Percentiles rank a stretch among this genome's conserved stretches.
phyloP scores from a whole-genome alignment of 192 early-diverging fungal genomes.

The Gryganskiella cystojenkinii region DNA sequence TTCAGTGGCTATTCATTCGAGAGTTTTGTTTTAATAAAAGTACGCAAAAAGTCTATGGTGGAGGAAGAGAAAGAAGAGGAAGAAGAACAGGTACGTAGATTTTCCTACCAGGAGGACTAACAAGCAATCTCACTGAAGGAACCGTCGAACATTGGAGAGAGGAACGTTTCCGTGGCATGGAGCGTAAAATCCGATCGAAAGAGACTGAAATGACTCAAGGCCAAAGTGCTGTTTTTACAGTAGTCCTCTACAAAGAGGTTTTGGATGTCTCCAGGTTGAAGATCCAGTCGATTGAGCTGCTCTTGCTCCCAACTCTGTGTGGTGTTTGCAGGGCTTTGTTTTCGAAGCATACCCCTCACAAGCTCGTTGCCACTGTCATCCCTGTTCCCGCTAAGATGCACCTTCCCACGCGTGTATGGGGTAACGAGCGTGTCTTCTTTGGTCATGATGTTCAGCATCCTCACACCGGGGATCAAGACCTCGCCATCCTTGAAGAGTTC shows the following conservation, averaged over 20 bases:
- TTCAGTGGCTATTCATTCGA: no score
- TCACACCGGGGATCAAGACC: background rate
- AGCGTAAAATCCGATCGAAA: constrained; percentile 17
- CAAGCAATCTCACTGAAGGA: background rate
- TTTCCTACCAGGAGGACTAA: background rate
- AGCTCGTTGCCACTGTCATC: no score
- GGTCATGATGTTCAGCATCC: constrained; percentile 21
- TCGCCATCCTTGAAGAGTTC: constrained; percentile 3
- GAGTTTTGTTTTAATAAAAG: no score
- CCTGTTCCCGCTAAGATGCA: no score
- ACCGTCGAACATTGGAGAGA: background rate
- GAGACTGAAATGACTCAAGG: constrained; percentile 14
- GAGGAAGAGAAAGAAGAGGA: background rate
- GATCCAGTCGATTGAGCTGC: no score
- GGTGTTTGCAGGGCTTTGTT: no score
- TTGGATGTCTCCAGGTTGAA: constrained; percentile 3
- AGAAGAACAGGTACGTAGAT: background rate
- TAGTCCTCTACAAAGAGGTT: constrained; percentile 25
- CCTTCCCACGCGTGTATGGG: no score
- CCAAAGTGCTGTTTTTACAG: background rate
- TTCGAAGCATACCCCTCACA: no score
- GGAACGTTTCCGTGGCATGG: constrained; percentile 14
- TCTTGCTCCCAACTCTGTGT: no score
- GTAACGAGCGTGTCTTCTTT: constrained; percentile 14
- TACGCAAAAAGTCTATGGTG: no score